Evolutionary conservation across 345 rosid species (phyloP), one percentile per base, ranked within the genome.

Genomic region (Bruguiera parviflora): DNA sequence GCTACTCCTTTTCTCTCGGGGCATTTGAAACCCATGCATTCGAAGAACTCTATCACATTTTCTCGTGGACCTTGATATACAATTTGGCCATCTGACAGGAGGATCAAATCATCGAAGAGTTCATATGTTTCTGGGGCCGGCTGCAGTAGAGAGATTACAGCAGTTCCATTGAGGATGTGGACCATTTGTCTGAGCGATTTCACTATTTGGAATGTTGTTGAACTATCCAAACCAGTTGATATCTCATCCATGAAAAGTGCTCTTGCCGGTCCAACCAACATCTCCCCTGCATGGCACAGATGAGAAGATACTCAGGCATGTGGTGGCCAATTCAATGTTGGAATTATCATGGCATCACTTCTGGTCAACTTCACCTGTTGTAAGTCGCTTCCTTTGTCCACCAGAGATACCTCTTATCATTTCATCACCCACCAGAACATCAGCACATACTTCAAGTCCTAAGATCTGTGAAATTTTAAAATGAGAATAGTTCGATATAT

Each of bases 201-300:
- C 43, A 92, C 82, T n/a, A 88, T 92, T 69, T 92, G 95, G 70
- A 78, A 92, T 8, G 94, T 84, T 0, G 96, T 92, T 56, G 98
- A 89, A 57, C 89, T 87, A 69, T 92, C 98, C 66, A 92, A 80
- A 29, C 98, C 96, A 27, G 92, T 89, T 1, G 92, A 85, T 74
- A 92, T 90, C 73, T 90, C 96, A 60, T 92, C 98, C 98, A 92
- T 90, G 80, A 92, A 88, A 8, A 90, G 81, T 61, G 89, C 90
- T 71, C 82, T 80, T 46, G 86, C 82, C 6, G 94, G 98, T 73
- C 98, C 98, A 49, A 92, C 95, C 31, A 88, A 66, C 89, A 82
- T 90, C 71, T 92, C 98, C 19, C 96, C 96, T 86, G 52, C 31
- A 59, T 60, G 22, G 1, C 52, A 63, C 20, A 49, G 39, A 53